Percentiles rank a stretch among this genome's conserved stretches.
Evolutionary conservation across 2,329 filamentous ascomycete species (phyloP).

Genomic region (Stemphylium vesicarium): DNA sequence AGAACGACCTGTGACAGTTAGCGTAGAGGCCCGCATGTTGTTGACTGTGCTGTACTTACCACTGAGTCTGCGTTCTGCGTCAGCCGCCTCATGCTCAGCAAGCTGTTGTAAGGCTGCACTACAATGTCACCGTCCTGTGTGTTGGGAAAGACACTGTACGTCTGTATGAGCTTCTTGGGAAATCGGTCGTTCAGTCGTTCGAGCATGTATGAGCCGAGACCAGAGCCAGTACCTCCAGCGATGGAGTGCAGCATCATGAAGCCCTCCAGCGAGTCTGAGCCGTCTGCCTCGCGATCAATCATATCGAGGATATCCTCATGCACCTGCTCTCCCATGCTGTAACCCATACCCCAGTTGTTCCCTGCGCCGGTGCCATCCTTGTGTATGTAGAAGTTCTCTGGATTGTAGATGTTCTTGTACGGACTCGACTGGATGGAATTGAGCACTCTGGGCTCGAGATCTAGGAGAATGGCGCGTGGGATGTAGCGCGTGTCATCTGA

Average conservation of each 20-base stretch:
- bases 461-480: conserved; percentile 91
- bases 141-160: conserved; percentile 97
- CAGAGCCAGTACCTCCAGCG: conserved; percentile 93
- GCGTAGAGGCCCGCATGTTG: conserved; percentile 3
- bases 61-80: conserved; percentile 98
- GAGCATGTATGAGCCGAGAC: conserved; percentile 91
- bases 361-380: conserved; percentile 92
- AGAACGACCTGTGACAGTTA: conserved; percentile 70
- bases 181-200: conserved; percentile 97
- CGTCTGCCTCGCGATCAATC: conserved; percentile 98
- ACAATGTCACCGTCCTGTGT: conserved; percentile 91
- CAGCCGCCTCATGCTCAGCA: conserved; percentile 86
- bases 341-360: conserved; percentile 98
- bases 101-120: conserved; percentile 97
- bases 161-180: conserved; percentile 98
- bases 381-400: conserved; percentile 97
- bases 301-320: conserved; percentile 99
- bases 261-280: conserved; percentile 95
- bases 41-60: conserved; percentile 52
- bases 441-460: conserved; percentile 91
- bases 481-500: conserved; percentile 99
- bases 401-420: conserved; percentile 99
- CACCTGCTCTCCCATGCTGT: conserved; percentile 87
- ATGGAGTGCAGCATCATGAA: conserved; percentile 99
- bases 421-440: conserved; percentile 90